Evolutionary conservation across 2,329 filamentous ascomycete genomes (phyloP).

Genomic region (Colletotrichum graminicola): DNA sequence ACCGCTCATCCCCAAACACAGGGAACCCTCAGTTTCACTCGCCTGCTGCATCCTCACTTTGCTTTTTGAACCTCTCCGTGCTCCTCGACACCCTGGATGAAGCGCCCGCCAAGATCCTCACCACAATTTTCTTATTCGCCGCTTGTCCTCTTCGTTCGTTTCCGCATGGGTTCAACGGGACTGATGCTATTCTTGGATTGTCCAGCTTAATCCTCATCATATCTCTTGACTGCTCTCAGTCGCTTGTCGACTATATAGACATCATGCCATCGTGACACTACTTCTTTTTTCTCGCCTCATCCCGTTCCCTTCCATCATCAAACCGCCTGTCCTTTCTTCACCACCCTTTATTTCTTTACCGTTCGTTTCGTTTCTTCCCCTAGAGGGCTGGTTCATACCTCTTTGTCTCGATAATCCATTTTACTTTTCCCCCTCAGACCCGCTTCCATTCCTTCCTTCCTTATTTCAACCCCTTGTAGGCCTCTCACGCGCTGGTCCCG

Average conservation of each 20-base stretch:
- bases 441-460: slow-evolving; percentile 12
- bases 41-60: not conserved
- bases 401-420: slow-evolving; percentile 33
- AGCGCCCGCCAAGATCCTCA: slow-evolving; percentile 38
- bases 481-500: slow-evolving; percentile 35
- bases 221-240: not conserved
- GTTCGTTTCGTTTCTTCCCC: slow-evolving; percentile 41
- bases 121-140: slow-evolving; percentile 19
- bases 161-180: slow-evolving; percentile 19
- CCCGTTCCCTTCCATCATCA: slow-evolving; percentile 32
- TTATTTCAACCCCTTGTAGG: slow-evolving; percentile 31
- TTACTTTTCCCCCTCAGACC: slow-evolving; percentile 15
- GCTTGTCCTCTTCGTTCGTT: slow-evolving; percentile 20
- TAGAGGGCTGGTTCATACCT: slow-evolving; percentile 36
- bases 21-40: slow-evolving; percentile 16
- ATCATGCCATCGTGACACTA: slow-evolving; percentile 37
- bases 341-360: slow-evolving; percentile 24
- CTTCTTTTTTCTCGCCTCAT: slow-evolving; percentile 23
- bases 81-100: slow-evolving; percentile 33
- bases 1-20: slow-evolving; percentile 35
- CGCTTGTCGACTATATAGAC: slow-evolving; percentile 31
- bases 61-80: slow-evolving; percentile 15
- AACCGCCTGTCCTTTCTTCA: slow-evolving; percentile 20
- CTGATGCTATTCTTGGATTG: slow-evolving; percentile 39
- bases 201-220: slow-evolving; percentile 28